Base-by-base conservation (phyloP, 192 early-diverging fungal genomes). In the Funneliformis mosseae region DNA sequence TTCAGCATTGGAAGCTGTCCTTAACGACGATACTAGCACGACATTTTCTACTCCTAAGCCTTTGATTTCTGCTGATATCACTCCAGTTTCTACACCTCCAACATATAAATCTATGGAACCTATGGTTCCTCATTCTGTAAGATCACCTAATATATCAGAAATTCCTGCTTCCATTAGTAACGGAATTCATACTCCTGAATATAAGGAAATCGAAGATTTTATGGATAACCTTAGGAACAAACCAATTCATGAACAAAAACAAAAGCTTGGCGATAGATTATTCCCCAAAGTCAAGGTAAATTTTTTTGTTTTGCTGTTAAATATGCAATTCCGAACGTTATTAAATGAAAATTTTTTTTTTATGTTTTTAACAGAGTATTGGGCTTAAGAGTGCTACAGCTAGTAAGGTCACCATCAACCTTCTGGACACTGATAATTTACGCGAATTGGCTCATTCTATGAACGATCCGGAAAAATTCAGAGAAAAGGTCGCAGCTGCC, bases 211-310 rank as follows among this genome's bases (percentile, higher is more conserved):
- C 42, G 80, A 83, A 23, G 23, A 59, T 14, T 83, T 87, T 48
- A 72, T 86, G 43, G 48, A 78, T 12, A 55, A 60, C 23, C 60
- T 86, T 28, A 76, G 81, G 39, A 46, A 76, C 16, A 72, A 81
- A 59, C 77, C 82, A 10, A 25, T 79, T 14, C 63, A 78, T 77
- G 85, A 85, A 41, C 67, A 83, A 48, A 87, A 87, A 69, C 85
- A 87, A 62, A 74, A 81, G 48, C 70, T 87, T 42, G 85, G 85
- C 60, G 84, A 84, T 77, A 48, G 69, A 63, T 68, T 87, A 4
- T 87, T 87, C 66, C 85, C 83, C 18, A 64, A 81, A 27, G 85
- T 86, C 48, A 87, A 87, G 80, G 85, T 86, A 81, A 76, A 73
- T 42, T 12, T 41, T n/a, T n/a, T n/a, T n/a, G 45, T 78, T 67